Evolutionary conservation across 2,329 filamentous ascomycete genomes (phyloP).

Genomic region (Colletotrichum orbiculare): DNA sequence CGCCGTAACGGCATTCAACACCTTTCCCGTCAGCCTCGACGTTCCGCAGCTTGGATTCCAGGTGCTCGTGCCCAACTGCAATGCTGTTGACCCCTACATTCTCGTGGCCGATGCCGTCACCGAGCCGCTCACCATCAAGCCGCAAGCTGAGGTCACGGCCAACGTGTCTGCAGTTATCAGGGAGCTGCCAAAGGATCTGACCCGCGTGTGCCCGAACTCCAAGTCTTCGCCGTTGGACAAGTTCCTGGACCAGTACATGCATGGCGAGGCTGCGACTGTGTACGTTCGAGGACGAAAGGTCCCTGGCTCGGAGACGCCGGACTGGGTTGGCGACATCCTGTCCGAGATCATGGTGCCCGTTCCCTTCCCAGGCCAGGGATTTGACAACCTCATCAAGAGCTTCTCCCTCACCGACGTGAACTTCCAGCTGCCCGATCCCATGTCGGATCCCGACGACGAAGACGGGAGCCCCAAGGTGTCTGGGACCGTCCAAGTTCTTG

Average conservation of each 20-base stretch:
- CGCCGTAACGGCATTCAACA: slow-evolving; percentile 76
- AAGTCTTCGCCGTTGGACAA: slow-evolving; percentile 85
- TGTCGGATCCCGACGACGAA: slow-evolving; percentile 79
- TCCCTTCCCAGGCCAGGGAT: slow-evolving; percentile 82
- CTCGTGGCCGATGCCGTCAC: slow-evolving; percentile 82
- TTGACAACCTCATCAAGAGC: slow-evolving; percentile 86
- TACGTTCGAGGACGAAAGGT: slow-evolving; percentile 84
- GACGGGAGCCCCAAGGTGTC: slow-evolving; percentile 81
- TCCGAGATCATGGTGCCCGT: slow-evolving; percentile 85
- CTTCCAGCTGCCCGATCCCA: slow-evolving; percentile 84
- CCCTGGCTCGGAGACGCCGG: slow-evolving; percentile 74
- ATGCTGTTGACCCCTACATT: slow-evolving; percentile 77
- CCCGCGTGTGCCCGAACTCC: slow-evolving; percentile 78
- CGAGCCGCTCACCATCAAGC: slow-evolving; percentile 72
- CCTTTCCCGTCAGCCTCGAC: slow-evolving; percentile 80
- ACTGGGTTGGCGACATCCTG: slow-evolving; percentile 85
- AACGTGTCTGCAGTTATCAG: slow-evolving; percentile 78
- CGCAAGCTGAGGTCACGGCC: slow-evolving; percentile 74
- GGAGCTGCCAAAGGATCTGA: slow-evolving; percentile 79
- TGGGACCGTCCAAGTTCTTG: slow-evolving; percentile 82
- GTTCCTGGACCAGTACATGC: slow-evolving; percentile 83
- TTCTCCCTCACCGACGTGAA: slow-evolving; percentile 89
- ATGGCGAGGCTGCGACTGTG: slow-evolving; percentile 80
- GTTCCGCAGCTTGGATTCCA: slow-evolving; percentile 87
- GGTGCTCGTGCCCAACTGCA: slow-evolving; percentile 86